Evolutionary conservation across 164 flowering plant species (phyloP).

Genomic region (Cinnamomum chago): DNA sequence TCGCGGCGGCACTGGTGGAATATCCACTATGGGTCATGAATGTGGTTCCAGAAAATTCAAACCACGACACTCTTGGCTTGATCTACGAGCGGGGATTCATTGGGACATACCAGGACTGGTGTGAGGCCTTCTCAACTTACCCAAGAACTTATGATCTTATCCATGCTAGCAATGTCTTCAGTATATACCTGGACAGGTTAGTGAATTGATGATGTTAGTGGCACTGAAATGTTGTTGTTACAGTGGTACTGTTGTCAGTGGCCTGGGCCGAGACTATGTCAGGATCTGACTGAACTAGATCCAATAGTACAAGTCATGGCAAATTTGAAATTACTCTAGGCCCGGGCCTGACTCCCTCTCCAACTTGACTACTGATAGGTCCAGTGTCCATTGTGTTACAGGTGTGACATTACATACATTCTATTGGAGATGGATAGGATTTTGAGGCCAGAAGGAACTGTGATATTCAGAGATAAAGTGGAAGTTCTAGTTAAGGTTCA

Average conservation of each 20-base stretch:
- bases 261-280: neutral
- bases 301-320: neutral
- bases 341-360: neutral
- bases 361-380: neutral
- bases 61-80: constrained; percentile 74
- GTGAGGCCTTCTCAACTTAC: constrained; percentile 96
- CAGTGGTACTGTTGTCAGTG: neutral
- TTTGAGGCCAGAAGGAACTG: constrained; percentile 94
- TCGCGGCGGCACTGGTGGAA: constrained; percentile 73
- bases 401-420: constrained; percentile 84
- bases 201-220: neutral
- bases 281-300: neutral
- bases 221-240: no score
- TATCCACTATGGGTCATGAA: constrained; percentile 98
- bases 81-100: constrained; percentile 88
- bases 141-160: constrained; percentile 97
- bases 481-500: constrained; percentile 84
- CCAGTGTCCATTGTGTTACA: constrained; percentile 16
- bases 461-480: constrained; percentile 78
- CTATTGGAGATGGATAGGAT: constrained; percentile 96
- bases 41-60: constrained; percentile 67
- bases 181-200: constrained; percentile 88
- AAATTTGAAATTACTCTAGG: no score
- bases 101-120: constrained; percentile 95
- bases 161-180: constrained; percentile 71